A percentile compares a stretch with the other conserved stretches of the same genome.
Conservation (phyloP, 345 rosid species). For the Camelina hispida region DNA sequence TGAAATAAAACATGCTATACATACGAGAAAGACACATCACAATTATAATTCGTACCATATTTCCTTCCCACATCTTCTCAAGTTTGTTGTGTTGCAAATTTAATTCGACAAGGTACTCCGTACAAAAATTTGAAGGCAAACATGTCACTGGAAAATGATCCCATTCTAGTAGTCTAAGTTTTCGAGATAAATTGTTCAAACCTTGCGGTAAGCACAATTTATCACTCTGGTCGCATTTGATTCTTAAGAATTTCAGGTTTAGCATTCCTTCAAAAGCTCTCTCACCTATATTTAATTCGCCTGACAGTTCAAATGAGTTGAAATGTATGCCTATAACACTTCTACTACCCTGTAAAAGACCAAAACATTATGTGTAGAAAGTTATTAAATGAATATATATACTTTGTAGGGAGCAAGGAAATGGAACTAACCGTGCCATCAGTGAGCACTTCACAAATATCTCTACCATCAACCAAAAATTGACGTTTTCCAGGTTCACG, state of each 20-base stretch:
- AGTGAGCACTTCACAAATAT: neutral
- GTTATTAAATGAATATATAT: too few species aligned
- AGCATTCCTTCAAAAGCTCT: neutral
- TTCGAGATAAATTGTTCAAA: neutral
- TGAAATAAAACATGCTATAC: neutral
- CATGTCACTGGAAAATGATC: neutral
- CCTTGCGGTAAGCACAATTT: neutral
- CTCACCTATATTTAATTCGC: neutral
- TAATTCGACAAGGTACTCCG: neutral
- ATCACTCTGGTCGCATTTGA: too few species aligned
- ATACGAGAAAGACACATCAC: neutral
- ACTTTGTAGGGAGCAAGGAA: neutral
- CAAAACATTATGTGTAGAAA: neutral
- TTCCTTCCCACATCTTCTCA: neutral
- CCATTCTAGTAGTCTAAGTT: neutral
- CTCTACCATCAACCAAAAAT: neutral
- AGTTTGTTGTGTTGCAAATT: neutral
- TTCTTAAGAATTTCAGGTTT: neutral
- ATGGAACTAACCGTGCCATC: neutral
- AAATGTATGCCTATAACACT: neutral
- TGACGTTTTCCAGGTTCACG: neutral
- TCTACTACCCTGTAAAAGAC: neutral
- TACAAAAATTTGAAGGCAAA: neutral
- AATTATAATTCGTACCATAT: neutral
- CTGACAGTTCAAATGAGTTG: neutral